Base-by-base conservation (phyloP, 768 basidiomycete genomes). In the Leccinum uliginosum region DNA sequence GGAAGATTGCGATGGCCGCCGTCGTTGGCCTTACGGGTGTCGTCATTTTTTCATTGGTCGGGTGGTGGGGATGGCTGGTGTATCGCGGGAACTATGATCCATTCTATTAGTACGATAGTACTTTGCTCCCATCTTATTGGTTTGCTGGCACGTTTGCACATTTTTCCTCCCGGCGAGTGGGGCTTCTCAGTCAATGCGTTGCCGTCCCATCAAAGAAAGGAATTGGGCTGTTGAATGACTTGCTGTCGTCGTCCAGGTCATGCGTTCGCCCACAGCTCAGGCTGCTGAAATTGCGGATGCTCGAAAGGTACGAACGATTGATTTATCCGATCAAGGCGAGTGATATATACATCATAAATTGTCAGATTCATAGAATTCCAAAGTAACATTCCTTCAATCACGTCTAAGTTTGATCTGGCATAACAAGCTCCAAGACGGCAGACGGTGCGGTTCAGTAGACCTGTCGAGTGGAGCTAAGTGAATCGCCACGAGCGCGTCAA, bases 1-100 rank as follows among this genome's bases (percentile, higher is more conserved):
- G 74, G 5, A 83, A 82, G 65, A 84, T 93, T 52, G 91, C 84
- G 0, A 81, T 95, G 71, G 91, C 80, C 1, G 78, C 85, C 30
- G 72, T 85, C 19, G 73, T 93, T 45, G 78, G 81, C 19, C 73
- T 86, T 21, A 83, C 86, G 12, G 87, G 88, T 4, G 55, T 83
- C 6, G 51, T 84, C 26, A 75, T 91, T 30, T 62, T 85, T 17
- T 80, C 76, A 0, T 53, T 77, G n/a, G 61, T 72, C 6, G 72
- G 66, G 11, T 72, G 70, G 70, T 73, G 70, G 70, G 72, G 68
- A 0, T 73, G 70, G 70, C 32, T 70, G 27, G 56, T 67, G 15
- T 70, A 55, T 57, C 66, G 65, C 17, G 61, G 67, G 8, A 50
- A 53, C 35, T 70, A 69, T 26, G 43, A 57, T 44, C 51, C 61